phyloP scores from a whole-genome alignment of 768 basidiomycete species.

The Suillus americanus region DNA sequence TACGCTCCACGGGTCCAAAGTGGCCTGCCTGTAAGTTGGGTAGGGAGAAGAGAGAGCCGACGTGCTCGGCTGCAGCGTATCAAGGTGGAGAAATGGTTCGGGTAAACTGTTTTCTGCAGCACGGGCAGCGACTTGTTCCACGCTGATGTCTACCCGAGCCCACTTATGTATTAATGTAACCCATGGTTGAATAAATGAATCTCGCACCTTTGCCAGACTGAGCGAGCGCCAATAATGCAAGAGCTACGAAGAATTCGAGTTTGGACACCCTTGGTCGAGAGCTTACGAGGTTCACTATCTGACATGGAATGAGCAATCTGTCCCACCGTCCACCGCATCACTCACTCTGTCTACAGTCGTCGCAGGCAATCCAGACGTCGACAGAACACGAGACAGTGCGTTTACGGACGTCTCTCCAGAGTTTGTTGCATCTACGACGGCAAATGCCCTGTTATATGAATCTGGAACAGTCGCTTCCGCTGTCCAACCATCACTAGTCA shows the following conservation, averaged over 20 bases:
- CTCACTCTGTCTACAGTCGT: constrained; percentile 78
- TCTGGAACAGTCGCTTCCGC: constrained; percentile 80
- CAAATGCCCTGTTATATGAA: constrained; percentile 73
- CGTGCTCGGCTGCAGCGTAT: constrained; percentile 50
- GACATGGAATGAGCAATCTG: not conserved
- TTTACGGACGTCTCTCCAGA: constrained; percentile 82
- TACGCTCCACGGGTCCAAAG: constrained; percentile 63
- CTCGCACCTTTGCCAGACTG: constrained; percentile 74
- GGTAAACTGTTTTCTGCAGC: constrained; percentile 80
- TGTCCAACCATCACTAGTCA: constrained; percentile 30
- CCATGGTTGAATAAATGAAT: constrained; percentile 4
- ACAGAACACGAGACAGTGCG: constrained; percentile 75
- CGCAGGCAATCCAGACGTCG: constrained; percentile 77
- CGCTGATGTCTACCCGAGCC: constrained; percentile 59
- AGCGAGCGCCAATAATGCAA: constrained; percentile 84
- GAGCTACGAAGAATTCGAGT: constrained; percentile 88
- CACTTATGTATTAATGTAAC: constrained; percentile 1
- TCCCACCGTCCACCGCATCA: not conserved
- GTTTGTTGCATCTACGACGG: constrained; percentile 66
- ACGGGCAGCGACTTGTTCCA: constrained; percentile 77
- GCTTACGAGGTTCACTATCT: constrained; percentile 92
- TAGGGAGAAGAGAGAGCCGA: constrained; percentile 48
- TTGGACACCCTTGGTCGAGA: constrained; percentile 78
- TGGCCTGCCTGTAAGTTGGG: constrained; percentile 45
- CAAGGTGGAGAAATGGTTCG: constrained; percentile 67